Evolutionary conservation across 345 rosid species (phyloP), one percentile per base, ranked within the genome.

Genomic region (Dimocarpus longan): DNA sequence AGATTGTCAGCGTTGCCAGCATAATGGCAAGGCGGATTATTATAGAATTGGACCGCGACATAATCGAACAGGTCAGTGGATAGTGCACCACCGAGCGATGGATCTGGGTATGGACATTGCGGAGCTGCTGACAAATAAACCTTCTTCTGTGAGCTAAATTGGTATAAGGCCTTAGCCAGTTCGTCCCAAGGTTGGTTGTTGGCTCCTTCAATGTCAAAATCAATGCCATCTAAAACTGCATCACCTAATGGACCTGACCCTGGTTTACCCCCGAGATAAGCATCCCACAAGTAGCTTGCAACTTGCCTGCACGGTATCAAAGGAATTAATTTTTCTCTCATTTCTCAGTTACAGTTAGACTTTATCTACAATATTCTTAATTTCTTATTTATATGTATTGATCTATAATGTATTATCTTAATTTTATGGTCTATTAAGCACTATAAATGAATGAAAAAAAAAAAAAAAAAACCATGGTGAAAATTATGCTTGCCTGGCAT

Each of bases 31-130:
- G 69, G 71, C n/a, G 75, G 76, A 37, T 83, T 83, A 78, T 83
- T 76, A 26, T 80, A 83, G 60, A 83, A 83, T 37, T 80, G 83
- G 48, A 80, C 77, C 83, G 76, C 80, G 22, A 83, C 76, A n/a
- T 76, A 76, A 26, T 80, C 83, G 37, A 80, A 83, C n/a, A 77
- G 48, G 0, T 79, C 79, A 0, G 81, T 73, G 0, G 8, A 4
- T 0, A 83, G 42, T 1, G 79, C 81, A 13, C 40, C 56, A 3
- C 66, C 77, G 0, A 83, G 18, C 64, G 26, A 54, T 24, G 76
- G 65, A 56, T 80, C 81, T 0, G 81, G 83, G 37, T 48, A 83
- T 2, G 79, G 64, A 37, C 81, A 28, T 52, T 80, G 77, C 8
- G 46, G 63, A 75, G 78, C 74, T 57, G 74, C 78, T 5, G 82